These are phyloP conservation scores for Ramalina intermedia DNA, from an alignment of 495 filamentous ascomycete species.

Conservation along the genomic window DNA sequence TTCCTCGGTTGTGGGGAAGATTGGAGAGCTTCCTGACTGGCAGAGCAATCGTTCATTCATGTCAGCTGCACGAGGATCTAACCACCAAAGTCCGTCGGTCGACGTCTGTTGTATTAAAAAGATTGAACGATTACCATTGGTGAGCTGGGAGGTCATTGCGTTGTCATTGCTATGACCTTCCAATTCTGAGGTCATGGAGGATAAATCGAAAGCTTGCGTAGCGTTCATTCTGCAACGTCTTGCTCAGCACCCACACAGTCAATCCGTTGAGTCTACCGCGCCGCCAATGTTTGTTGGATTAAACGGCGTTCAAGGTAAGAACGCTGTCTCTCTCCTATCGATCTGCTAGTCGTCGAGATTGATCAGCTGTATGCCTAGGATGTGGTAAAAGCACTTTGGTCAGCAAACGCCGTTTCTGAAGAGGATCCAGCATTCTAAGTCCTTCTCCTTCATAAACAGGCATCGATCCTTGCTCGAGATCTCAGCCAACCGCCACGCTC, in stretches of 20 bases:
- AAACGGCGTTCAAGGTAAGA: conserved; percentile 29
- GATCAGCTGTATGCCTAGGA: conserved; percentile 52
- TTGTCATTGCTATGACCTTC: background rate
- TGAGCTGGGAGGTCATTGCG: too few relatives aligned
- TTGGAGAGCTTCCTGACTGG: too few relatives aligned
- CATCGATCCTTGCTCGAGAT: conserved; percentile 49
- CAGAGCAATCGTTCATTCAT: too few relatives aligned
- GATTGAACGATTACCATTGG: too few relatives aligned
- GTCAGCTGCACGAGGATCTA: too few relatives aligned
- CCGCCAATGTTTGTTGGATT: conserved; percentile 47
- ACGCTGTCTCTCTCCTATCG: background rate
- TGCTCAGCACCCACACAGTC: too few relatives aligned
- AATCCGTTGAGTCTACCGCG: conserved; percentile 17
- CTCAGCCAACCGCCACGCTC: conserved; percentile 51
- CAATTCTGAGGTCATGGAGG: conserved; percentile 50
- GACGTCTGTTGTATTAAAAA: too few relatives aligned
- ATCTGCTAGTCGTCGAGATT: too few relatives aligned
- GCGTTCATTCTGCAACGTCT: conserved; percentile 52
- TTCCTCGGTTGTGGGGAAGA: too few relatives aligned
- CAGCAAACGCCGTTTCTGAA: conserved; percentile 11
- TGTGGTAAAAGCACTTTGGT: conserved; percentile 85
- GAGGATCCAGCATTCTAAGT: too few relatives aligned
- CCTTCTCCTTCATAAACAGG: conserved; percentile 20
- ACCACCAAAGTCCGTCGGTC: too few relatives aligned
- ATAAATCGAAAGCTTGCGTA: conserved; percentile 77